These are phyloP conservation scores for Helicostylum pulchrum DNA, from an alignment of 192 early-diverging fungal species.

Conservation along the genomic window DNA sequence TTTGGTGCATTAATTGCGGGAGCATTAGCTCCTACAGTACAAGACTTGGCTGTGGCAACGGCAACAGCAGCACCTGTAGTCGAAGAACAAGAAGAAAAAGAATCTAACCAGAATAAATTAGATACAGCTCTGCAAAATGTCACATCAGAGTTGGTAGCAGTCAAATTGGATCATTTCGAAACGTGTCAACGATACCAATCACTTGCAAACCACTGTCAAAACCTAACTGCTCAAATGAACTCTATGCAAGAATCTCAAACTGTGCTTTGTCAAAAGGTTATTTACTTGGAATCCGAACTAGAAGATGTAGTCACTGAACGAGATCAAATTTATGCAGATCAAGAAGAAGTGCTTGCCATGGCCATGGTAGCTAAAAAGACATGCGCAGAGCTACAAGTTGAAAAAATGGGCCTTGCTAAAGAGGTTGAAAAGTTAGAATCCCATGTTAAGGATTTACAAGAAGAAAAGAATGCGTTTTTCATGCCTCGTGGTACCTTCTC, in stretches of 20 bases:
- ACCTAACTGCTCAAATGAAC: constrained; percentile 19
- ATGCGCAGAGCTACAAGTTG: constrained; percentile 30
- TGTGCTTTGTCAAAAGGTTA: constrained; percentile 11
- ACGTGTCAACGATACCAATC: constrained; percentile 34
- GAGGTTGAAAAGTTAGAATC: constrained; percentile 26
- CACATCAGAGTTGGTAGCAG: constrained; percentile 31
- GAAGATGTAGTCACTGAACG: constrained; percentile 25
- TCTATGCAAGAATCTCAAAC: constrained; percentile 23
- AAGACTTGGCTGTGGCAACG: background rate
- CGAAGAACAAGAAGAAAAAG: too few relatives aligned
- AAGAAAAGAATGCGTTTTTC: constrained; percentile 30
- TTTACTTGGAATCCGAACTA: constrained; percentile 26
- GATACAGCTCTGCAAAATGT: constrained; percentile 10
- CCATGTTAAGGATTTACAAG: constrained; percentile 18
- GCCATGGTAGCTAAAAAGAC: constrained; percentile 27
- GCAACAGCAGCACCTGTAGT: background rate
- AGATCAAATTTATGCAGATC: constrained; percentile 26
- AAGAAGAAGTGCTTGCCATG: constrained; percentile 29
- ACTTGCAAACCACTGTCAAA: constrained; percentile 22
- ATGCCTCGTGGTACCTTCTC: constrained; percentile 22
- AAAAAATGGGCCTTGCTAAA: constrained; percentile 21
- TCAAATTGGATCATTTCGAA: constrained; percentile 37
- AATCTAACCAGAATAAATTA: background rate
- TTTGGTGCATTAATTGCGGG: constrained; percentile 35
- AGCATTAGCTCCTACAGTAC: constrained; percentile 8